phyloP scores from a whole-genome alignment of 2,329 filamentous ascomycete species.

The Trichoderma endophyticum region DNA sequence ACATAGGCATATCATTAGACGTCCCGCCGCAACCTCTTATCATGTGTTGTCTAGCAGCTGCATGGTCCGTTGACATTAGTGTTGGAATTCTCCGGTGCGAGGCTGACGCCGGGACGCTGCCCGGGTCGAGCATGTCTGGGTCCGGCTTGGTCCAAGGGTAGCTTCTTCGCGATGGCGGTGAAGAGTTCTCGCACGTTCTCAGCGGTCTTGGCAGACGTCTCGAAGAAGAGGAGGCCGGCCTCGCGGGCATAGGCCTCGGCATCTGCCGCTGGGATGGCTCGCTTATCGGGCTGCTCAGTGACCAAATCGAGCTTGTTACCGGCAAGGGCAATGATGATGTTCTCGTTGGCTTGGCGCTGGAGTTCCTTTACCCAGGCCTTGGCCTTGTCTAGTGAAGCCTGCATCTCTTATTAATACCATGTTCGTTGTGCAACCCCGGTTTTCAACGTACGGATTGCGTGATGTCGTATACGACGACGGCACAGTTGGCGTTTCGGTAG shows the following conservation, averaged over 20 bases:
- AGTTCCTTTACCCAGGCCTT: constrained; percentile 99
- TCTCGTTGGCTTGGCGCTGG: constrained; percentile 97
- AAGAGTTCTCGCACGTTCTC: constrained; percentile 96
- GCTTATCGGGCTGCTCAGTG: constrained; percentile 90
- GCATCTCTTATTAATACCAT: constrained; percentile 18
- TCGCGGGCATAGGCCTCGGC: constrained; percentile 94
- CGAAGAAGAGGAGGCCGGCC: constrained; percentile 93
- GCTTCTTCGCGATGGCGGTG: constrained; percentile 95
- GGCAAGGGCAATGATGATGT: constrained; percentile 97
- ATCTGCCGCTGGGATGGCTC: constrained; percentile 82
- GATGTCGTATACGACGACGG: constrained; percentile 98
- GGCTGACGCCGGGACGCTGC: constrained; percentile 57
- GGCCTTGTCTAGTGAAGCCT: constrained; percentile 97
- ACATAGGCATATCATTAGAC: constrained; percentile 17
- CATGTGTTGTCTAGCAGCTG: constrained; percentile 46
- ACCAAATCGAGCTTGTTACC: constrained; percentile 98
- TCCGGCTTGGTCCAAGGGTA: constrained; percentile 94
- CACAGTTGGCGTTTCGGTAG: constrained; percentile 98
- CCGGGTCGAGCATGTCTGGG: constrained; percentile 75
- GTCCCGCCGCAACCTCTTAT: constrained; percentile 14
- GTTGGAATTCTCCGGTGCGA: constrained; percentile 55
- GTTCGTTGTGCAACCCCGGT: not conserved
- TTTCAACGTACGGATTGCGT: constrained; percentile 81
- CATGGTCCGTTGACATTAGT: constrained; percentile 56
- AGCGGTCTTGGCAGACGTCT: constrained; percentile 95